Conservation (phyloP, 495 filamentous ascomycete genomes). For the Chaetomium cochliodes region DNA sequence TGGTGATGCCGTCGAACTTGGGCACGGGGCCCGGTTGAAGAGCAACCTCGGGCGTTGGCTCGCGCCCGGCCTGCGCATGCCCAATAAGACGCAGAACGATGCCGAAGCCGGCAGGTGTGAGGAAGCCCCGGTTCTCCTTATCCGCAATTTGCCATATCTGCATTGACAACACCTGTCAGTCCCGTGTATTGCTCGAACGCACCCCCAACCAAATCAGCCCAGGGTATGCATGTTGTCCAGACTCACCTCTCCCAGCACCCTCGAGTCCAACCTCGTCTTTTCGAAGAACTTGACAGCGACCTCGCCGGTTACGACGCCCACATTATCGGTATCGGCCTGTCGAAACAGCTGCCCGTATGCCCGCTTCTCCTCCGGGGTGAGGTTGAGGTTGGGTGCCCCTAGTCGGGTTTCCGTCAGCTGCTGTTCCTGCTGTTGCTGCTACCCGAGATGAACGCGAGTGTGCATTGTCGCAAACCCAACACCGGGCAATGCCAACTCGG, state of each 20-base stretch:
- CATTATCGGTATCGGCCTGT: conserved; percentile 80
- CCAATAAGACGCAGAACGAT: conserved; percentile 91
- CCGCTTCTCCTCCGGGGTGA: conserved; percentile 89
- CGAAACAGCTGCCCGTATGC: conserved; percentile 88
- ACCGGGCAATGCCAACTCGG: background rate
- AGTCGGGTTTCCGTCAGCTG: conserved; percentile 5
- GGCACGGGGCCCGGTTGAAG: conserved; percentile 79
- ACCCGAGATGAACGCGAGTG: background rate
- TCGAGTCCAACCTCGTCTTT: conserved; percentile 82
- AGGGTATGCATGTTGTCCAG: background rate
- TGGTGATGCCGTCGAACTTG: conserved; percentile 75
- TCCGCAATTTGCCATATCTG: conserved; percentile 99
- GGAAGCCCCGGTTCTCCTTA: conserved; percentile 88
- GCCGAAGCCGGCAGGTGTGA: conserved; percentile 88
- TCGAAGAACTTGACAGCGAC: conserved; percentile 97
- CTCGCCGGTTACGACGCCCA: conserved; percentile 95
- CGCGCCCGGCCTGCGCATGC: conserved; percentile 83
- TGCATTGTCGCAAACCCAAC: background rate
- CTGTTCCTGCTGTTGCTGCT: conserved; percentile 2
- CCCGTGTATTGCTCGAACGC: background rate
- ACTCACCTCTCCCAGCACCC: conserved; percentile 82
- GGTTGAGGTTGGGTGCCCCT: conserved; percentile 73
- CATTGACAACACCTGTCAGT: conserved; percentile 20
- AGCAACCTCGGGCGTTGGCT: conserved; percentile 72
- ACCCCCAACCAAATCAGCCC: background rate